Conservation (phyloP, 768 basidiomycete genomes). For the Russula vinacea region DNA sequence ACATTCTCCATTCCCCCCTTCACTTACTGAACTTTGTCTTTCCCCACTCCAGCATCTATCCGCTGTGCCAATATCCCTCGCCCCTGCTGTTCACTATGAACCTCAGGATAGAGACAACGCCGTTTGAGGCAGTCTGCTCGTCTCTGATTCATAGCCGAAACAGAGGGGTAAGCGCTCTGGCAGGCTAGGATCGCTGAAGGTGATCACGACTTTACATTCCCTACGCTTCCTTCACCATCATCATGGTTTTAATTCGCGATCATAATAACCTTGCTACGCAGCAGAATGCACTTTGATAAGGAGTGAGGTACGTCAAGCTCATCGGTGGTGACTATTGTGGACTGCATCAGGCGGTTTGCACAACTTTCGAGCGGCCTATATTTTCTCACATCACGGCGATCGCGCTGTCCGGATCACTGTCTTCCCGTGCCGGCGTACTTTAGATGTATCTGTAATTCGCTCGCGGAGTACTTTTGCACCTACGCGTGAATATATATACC, state of each 20-base stretch:
- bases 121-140: conserved; percentile 10
- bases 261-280: not conserved
- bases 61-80: conserved; percentile 17
- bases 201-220: not conserved
- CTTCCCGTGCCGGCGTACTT: not conserved
- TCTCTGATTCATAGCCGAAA: conserved; percentile 29
- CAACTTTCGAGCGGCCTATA: not conserved
- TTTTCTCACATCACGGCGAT: conserved; percentile 1
- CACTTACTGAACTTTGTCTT: not conserved
- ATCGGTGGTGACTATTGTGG: not conserved
- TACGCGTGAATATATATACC: not conserved
- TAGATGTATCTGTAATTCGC: not conserved
- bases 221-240: not conserved
- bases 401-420: not conserved
- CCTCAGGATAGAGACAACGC: conserved; percentile 20
- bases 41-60: conserved; percentile 4
- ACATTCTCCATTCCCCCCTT: not conserved
- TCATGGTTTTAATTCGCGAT: not conserved
- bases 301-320: not conserved
- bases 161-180: conserved; percentile 25
- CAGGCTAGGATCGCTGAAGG: conserved; percentile 8
- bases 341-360: not conserved
- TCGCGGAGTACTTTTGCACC: not conserved
- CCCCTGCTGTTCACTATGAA: conserved; percentile 22
- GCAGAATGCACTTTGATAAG: not conserved